Evolutionary conservation across 306 rosid species (phyloP).

Genomic region (Astragalus membranaceus): DNA sequence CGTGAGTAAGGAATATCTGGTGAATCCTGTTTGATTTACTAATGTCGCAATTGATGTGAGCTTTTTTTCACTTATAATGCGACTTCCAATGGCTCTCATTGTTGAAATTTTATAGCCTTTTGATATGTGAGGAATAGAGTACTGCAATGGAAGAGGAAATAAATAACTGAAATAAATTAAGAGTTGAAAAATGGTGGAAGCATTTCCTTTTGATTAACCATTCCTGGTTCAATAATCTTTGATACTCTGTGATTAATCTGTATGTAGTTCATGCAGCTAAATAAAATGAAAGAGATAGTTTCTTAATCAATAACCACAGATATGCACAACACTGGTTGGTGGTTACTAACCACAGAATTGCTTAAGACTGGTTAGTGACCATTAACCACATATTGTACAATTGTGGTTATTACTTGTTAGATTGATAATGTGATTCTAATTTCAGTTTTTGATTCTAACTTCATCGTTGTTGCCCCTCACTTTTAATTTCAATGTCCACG

Average conservation of each 20-base stretch:
- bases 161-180: background rate
- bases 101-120: background rate
- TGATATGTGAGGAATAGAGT: background rate
- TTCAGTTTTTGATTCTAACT: too few species aligned
- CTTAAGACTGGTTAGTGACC: too few species aligned
- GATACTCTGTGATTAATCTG: background rate
- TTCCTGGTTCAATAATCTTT: background rate
- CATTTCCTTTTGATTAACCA: background rate
- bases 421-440: too few species aligned
- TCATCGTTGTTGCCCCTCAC: too few species aligned
- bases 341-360: too few species aligned
- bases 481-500: too few species aligned
- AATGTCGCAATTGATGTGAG: background rate
- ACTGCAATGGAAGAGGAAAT: background rate
- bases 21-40: background rate
- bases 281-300: slow-evolving; percentile 44
- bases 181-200: background rate
- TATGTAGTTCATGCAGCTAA: slow-evolving; percentile 41
- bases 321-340: too few species aligned
- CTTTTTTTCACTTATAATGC: background rate
- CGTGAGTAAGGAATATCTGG: background rate
- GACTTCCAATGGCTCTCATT: background rate
- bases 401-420: too few species aligned
- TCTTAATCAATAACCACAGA: too few species aligned
- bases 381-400: too few species aligned